Evolutionary conservation across 495 filamentous ascomycete genomes (phyloP).

Genomic region (Neurospora sp.): DNA sequence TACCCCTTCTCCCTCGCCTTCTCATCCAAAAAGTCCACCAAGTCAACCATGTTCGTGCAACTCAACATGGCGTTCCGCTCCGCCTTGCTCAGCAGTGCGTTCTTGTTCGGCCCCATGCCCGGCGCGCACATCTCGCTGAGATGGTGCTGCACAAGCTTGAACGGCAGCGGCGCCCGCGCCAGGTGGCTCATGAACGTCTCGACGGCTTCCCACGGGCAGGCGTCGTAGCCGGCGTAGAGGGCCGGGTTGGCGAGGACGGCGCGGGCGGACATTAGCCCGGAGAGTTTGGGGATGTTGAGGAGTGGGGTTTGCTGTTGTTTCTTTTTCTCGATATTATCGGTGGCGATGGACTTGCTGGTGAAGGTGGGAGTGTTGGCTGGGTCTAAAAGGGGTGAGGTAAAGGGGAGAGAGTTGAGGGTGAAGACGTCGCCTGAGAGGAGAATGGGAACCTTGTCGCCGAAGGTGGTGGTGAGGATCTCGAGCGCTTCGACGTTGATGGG

Average conservation of each 20-base stretch:
- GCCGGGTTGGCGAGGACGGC: conserved; percentile 53
- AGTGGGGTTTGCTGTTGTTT: background rate
- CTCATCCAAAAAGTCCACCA: conserved; percentile 52
- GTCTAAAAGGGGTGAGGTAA: conserved; percentile 25
- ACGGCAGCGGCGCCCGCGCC: conserved; percentile 43
- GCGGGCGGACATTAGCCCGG: conserved; percentile 55
- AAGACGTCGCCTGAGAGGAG: conserved; percentile 56
- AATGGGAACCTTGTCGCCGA: conserved; percentile 39
- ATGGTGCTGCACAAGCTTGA: conserved; percentile 52
- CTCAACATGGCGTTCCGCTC: conserved; percentile 41
- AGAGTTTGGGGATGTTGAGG: conserved; percentile 24
- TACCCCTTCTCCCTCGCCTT: conserved; percentile 20
- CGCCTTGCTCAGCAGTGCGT: conserved; percentile 38
- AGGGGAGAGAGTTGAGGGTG: conserved; percentile 34
- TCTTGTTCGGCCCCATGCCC: conserved; percentile 36
- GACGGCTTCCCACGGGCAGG: conserved; percentile 50
- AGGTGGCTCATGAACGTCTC: conserved; percentile 46
- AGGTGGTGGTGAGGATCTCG: conserved; percentile 37
- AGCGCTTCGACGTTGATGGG: conserved; percentile 52
- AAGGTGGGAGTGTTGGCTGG: conserved; percentile 12
- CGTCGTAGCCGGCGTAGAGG: conserved; percentile 43
- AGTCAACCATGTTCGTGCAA: conserved; percentile 42
- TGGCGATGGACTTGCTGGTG: conserved; percentile 19
- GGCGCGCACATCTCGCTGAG: conserved; percentile 51
- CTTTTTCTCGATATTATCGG: background rate